These are phyloP conservation scores for Nakazawaea ernobii DNA, from an alignment of 805 yeast genomes.

Conservation along the genomic window DNA sequence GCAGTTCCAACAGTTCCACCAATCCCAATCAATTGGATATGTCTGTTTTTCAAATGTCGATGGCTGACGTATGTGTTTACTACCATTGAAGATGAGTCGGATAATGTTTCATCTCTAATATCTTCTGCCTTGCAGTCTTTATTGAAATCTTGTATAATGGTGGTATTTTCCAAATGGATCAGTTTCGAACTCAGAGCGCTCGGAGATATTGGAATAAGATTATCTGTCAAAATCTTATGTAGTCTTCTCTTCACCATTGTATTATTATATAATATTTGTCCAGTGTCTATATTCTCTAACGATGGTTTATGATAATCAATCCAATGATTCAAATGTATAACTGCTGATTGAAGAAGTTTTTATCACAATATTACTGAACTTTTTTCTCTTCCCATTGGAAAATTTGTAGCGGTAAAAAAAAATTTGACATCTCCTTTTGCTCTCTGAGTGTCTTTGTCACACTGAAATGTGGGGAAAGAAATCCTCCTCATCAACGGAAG, in stretches of 20 bases:
- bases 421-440: too few species aligned
- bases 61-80: constrained; percentile 9
- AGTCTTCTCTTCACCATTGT: neutral
- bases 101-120: neutral
- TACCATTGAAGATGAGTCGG: constrained; percentile 4
- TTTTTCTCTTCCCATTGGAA: too few species aligned
- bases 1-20: constrained; percentile 48
- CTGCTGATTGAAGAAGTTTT: too few species aligned
- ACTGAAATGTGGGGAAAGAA: too few species aligned
- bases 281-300: neutral
- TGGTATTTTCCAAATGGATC: too few species aligned
- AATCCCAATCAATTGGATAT: constrained; percentile 42
- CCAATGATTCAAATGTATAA: too few species aligned
- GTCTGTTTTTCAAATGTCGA: constrained; percentile 33
- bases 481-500: too few species aligned
- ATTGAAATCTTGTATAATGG: neutral
- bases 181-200: neutral
- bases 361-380: too few species aligned
- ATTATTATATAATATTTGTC: neutral
- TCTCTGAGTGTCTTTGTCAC: too few species aligned
- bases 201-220: constrained; percentile 5
- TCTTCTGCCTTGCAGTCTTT: neutral
- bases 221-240: constrained; percentile 1
- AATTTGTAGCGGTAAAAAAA: too few species aligned
- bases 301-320: too few species aligned